phyloP scores from a whole-genome alignment of 1,284 basidiomycete species.

The Ganoderma multipileum region DNA sequence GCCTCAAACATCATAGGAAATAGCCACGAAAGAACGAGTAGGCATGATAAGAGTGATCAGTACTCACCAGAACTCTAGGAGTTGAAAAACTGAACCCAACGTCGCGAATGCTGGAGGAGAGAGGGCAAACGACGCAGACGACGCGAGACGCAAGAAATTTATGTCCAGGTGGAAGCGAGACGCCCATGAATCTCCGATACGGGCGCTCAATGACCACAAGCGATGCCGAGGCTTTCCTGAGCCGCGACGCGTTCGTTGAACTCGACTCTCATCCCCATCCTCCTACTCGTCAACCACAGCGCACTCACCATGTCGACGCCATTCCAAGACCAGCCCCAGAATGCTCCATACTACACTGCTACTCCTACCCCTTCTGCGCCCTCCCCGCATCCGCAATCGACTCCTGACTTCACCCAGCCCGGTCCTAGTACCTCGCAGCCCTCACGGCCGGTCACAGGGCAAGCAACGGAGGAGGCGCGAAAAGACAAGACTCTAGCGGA shows the following conservation, averaged over 20 bases:
- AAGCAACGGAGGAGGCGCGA: conserved; percentile 82
- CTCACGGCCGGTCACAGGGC: conserved; percentile 54
- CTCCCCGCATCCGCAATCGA: conserved; percentile 30
- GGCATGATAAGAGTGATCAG: not conserved
- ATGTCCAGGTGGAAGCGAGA: conserved; percentile 14
- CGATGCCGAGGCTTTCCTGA: not conserved
- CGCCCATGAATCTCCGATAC: conserved; percentile 20
- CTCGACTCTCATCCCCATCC: conserved; percentile 6
- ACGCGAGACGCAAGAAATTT: conserved; percentile 19
- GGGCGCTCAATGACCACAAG: conserved; percentile 8
- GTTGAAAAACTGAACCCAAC: not conserved
- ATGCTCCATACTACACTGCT: conserved; percentile 31
- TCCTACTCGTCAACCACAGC: not conserved
- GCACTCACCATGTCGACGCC: conserved; percentile 33
- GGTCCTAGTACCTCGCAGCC: conserved; percentile 34
- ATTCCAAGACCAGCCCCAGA: conserved; percentile 32
- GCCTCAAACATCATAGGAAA: conserved; percentile 83
- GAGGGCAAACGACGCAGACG: not conserved
- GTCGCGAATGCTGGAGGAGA: not conserved
- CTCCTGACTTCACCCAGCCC: conserved; percentile 37
- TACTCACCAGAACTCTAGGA: not conserved
- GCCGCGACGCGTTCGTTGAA: not conserved
- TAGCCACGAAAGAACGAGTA: conserved; percentile 10
- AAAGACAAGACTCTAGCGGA: conserved; percentile 93
- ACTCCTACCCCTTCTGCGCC: conserved; percentile 30